A percentile compares a stretch with the other conserved stretches of the same genome.
phyloP scores from a whole-genome alignment of 1,139 yeast species.

The Yamadazyma atlantica region DNA sequence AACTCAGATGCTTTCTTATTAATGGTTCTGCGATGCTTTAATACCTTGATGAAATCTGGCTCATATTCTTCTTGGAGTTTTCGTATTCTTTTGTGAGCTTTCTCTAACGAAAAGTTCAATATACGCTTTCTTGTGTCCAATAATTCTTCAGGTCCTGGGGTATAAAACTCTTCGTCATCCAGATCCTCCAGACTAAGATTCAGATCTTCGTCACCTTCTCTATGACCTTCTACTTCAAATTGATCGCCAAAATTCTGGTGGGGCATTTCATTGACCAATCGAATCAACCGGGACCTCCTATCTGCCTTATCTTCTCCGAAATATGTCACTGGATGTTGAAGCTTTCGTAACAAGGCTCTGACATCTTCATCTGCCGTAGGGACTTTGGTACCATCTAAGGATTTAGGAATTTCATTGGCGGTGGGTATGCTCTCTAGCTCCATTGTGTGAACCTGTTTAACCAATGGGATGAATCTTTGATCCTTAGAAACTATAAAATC shows the following conservation, averaged over 20 bases:
- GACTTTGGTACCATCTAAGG: constrained; percentile 19
- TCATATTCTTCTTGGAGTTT: constrained; percentile 20
- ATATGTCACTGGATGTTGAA: constrained; percentile 60
- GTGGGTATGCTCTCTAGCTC: constrained; percentile 24
- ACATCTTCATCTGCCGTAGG: constrained; percentile 72
- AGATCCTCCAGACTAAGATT: constrained; percentile 51
- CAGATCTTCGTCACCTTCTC: constrained; percentile 63
- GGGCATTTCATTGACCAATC: constrained; percentile 20
- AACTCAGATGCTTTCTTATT: constrained; percentile 35
- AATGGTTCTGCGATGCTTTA: constrained; percentile 47
- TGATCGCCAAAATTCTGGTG: constrained; percentile 16
- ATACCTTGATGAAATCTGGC: constrained; percentile 26
- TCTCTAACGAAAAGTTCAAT: constrained; percentile 48
- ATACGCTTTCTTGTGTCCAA: constrained; percentile 53
- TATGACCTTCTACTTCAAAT: constrained; percentile 17
- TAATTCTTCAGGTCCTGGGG: constrained; percentile 70
- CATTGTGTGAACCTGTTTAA: too few species aligned
- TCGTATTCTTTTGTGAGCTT: constrained; percentile 44
- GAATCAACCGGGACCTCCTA: constrained; percentile 56
- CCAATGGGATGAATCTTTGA: too few species aligned
- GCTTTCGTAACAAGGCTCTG: constrained; percentile 39
- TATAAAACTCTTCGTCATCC: constrained; percentile 74
- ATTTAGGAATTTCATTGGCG: constrained; percentile 19
- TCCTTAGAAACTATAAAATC: too few species aligned
- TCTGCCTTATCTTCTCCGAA: constrained; percentile 63